Percentiles rank a stretch among this genome's conserved stretches.
Conservation (phyloP, 345 rosid species). For the Nephelium lappaceum region DNA sequence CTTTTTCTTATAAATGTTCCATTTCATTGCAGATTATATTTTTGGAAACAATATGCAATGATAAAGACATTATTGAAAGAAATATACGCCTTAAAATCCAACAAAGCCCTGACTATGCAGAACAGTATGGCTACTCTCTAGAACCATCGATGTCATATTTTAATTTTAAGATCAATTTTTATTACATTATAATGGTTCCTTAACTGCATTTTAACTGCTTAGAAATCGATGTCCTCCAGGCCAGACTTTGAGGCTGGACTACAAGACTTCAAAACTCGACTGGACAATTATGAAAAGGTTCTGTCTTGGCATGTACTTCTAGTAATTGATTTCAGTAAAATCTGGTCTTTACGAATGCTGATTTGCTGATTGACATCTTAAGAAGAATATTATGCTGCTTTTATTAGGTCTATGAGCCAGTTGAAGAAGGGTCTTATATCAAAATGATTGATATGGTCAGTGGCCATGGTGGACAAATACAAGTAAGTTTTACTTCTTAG, state of each 20-base stretch:
- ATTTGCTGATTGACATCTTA: constrained; percentile 18
- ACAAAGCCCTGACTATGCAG: constrained; percentile 99
- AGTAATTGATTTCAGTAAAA: constrained; percentile 18
- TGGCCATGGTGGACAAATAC: constrained; percentile 97
- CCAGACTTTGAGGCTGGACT: constrained; percentile 92
- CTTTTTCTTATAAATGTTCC: constrained; percentile 7
- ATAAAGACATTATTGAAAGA: constrained; percentile 88
- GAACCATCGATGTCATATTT: constrained; percentile 24
- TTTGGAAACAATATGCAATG: constrained; percentile 97
- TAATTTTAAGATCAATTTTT: neutral
- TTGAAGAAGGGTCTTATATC: constrained; percentile 97
- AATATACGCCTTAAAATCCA: constrained; percentile 98
- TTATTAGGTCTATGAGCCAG: constrained; percentile 94
- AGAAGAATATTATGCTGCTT: constrained; percentile 22
- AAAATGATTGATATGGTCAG: constrained; percentile 99
- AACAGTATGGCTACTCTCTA: constrained; percentile 66
- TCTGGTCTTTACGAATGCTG: constrained; percentile 11
- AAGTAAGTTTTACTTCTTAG: constrained; percentile 45
- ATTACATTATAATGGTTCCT: neutral
- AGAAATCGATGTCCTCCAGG: constrained; percentile 47
- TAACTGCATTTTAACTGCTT: constrained; percentile 10
- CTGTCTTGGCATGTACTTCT: constrained; percentile 23
- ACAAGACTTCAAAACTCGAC: constrained; percentile 81
- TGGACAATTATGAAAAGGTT: constrained; percentile 90
- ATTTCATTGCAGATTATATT: constrained; percentile 74